Evolutionary conservation across 2,329 filamentous ascomycete genomes (phyloP), one percentile per base, ranked within the genome.

Genomic region (Colletotrichum tropicale): DNA sequence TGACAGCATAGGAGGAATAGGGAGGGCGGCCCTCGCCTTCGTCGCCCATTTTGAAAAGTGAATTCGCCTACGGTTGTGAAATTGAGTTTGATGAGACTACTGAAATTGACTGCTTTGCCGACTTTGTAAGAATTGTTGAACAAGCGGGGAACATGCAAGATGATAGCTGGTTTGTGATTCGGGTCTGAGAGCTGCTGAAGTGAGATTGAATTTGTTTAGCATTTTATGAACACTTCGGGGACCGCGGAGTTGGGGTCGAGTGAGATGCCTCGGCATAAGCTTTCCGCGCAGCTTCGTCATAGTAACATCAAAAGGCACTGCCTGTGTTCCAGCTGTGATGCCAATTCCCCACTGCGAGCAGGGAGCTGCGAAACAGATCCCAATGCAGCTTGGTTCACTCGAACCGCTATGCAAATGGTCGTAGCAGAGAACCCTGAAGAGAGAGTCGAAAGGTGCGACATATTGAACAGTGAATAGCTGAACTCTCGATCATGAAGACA

Each of bases 1-100:
- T 83, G 28, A 80, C 82, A 75, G 89, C 84, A 71, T 88, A 88
- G n/a, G 82, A 81, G 43, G 85, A 85, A 78, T 88, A 89, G 18
- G 79, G 68, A n/a, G 78, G 75, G 34, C 77, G 76, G 18, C 38
- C 58, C 6, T 61, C 34, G 43, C 72, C 77, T 38, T 77, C 70
- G 34, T 78, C 75, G 43, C 78, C 74, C 72, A 79, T 80, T 69
- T 8, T 67, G 60, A 10, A 15, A 30, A 66, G 16, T 43, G 52
- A 6, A 61, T 15, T 1, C 16, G 21, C 15, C 6, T 13, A 48
- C 21, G 18, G 13, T 0, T 8, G 21, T 43, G 2, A 12, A 12
- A 32, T n/a, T 30, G 30, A 32, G n/a, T n/a, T 38, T 38, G 61
- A 5, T 15, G 16, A n/a, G 56, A 8, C n/a, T 64, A 15, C 4